Percentiles rank a stretch among this genome's conserved stretches.
Conservation (phyloP, 2,329 filamentous ascomycete species). For the Ceratocystis cubensis region DNA sequence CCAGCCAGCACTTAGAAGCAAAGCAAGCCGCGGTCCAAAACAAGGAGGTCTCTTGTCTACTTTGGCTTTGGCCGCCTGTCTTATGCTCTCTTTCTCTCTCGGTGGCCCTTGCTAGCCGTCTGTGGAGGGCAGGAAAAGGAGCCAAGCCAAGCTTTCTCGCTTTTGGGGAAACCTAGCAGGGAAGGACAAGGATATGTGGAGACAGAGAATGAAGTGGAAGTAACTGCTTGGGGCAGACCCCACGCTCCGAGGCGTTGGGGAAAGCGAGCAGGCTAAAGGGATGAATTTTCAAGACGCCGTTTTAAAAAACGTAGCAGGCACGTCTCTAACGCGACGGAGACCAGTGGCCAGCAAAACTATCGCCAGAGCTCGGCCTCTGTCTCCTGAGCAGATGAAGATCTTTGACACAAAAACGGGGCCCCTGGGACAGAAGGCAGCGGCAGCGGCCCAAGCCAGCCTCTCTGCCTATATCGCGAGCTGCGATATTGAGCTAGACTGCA, state of each 20-base stretch:
- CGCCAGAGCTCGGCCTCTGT: not conserved
- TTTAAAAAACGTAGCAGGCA: not conserved
- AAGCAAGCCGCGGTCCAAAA: not conserved
- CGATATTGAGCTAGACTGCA: not conserved
- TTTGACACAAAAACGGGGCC: too few species aligned
- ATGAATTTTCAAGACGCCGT: not conserved
- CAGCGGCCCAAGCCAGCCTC: not conserved
- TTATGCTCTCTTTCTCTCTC: not conserved
- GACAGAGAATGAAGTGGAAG: not conserved
- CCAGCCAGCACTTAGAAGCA: not conserved
- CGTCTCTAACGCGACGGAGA: not conserved
- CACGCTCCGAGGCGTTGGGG: not conserved
- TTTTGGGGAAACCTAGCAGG: not conserved
- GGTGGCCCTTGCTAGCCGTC: too few species aligned
- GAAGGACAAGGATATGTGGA: not conserved
- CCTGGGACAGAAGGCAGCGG: too few species aligned
- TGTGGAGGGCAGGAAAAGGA: not conserved
- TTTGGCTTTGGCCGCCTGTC: not conserved
- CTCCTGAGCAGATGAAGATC: too few species aligned
- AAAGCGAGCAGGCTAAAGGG: not conserved
- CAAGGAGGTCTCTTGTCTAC: not conserved
- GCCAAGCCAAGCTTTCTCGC: conserved; percentile 1
- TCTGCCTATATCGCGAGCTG: not conserved
- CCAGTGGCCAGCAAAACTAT: not conserved
- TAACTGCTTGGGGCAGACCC: too few species aligned